These are phyloP conservation scores for Lupinus albus DNA, from an alignment of 306 rosid species.

Conservation along the genomic window DNA sequence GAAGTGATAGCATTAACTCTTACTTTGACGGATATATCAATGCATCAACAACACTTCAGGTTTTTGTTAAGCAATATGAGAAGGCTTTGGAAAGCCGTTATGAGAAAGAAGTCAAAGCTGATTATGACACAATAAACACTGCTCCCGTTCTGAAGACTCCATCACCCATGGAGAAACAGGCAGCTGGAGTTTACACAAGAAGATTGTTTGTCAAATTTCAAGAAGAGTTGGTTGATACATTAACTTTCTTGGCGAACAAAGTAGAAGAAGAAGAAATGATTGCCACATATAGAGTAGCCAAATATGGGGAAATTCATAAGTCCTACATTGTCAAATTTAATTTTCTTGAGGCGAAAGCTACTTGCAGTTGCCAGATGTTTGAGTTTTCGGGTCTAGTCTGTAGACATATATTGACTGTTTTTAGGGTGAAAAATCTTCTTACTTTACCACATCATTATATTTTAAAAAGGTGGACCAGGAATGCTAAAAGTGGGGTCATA, in stretches of 20 bases:
- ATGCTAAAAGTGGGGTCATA: conserved; percentile 41
- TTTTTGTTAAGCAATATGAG: conserved; percentile 47
- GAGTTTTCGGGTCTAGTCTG: conserved; percentile 49
- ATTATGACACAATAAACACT: conserved; percentile 45
- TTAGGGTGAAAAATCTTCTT: conserved; percentile 46
- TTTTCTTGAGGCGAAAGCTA: conserved; percentile 39
- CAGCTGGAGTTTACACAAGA: conserved; percentile 46
- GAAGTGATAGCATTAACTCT: conserved; percentile 48
- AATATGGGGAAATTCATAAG: conserved; percentile 40
- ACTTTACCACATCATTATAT: conserved; percentile 44
- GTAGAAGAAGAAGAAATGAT: conserved; percentile 38
- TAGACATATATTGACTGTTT: conserved; percentile 48
- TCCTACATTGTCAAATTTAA: conserved; percentile 41
- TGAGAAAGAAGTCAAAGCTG: conserved; percentile 48
- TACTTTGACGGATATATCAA: conserved; percentile 47
- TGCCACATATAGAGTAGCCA: conserved; percentile 40
- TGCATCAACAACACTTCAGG: conserved; percentile 47
- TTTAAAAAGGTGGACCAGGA: conserved; percentile 47
- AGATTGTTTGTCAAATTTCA: conserved; percentile 43
- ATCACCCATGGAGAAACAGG: conserved; percentile 49
- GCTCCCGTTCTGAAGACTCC: conserved; percentile 44
- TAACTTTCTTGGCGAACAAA: conserved; percentile 47
- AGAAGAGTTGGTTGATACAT: conserved; percentile 48
- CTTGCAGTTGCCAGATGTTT: conserved; percentile 49
- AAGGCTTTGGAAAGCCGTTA: conserved; percentile 44